These are phyloP conservation scores for Pichia pseudocactophila DNA, from an alignment of 805 yeast genomes.

Conservation along the genomic window DNA sequence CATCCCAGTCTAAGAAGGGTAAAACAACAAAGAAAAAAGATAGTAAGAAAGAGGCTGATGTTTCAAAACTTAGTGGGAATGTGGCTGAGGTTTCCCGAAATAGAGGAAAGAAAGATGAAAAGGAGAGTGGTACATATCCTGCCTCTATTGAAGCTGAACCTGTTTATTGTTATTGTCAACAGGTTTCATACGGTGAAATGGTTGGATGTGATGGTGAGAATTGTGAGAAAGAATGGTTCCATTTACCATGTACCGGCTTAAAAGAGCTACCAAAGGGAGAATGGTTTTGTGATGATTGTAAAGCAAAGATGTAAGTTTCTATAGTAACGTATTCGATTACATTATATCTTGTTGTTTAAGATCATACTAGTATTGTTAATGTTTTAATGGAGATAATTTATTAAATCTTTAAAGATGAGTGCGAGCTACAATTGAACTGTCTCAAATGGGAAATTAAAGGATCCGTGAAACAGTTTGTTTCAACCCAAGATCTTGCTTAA, in stretches of 20 bases:
- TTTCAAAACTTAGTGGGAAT: not conserved
- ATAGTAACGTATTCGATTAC: no score
- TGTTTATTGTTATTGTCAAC: slow-evolving; percentile 91
- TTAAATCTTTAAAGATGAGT: no score
- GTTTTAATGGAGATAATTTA: no score
- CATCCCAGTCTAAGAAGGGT: not conserved
- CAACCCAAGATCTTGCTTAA: no score
- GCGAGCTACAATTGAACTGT: slow-evolving; percentile 5
- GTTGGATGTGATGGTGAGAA: slow-evolving; percentile 96
- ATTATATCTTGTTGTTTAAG: no score
- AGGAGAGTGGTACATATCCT: slow-evolving; percentile 15
- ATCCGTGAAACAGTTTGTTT: no score
- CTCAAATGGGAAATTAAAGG: slow-evolving; percentile 5
- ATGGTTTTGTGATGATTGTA: slow-evolving; percentile 73
- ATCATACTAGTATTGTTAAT: no score
- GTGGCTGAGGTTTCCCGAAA: not conserved
- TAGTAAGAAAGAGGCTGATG: not conserved
- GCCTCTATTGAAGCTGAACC: slow-evolving; percentile 44
- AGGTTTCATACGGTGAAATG: slow-evolving; percentile 97
- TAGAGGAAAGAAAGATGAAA: slow-evolving; percentile 13
- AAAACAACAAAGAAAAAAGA: slow-evolving; percentile 1
- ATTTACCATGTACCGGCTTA: slow-evolving; percentile 84
- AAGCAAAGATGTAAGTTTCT: no score
- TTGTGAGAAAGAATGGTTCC: slow-evolving; percentile 94
- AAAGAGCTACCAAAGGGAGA: slow-evolving; percentile 79